Evolutionary conservation across 495 filamentous ascomycete species (phyloP).

Genomic region (Neurospora tetraspora): DNA sequence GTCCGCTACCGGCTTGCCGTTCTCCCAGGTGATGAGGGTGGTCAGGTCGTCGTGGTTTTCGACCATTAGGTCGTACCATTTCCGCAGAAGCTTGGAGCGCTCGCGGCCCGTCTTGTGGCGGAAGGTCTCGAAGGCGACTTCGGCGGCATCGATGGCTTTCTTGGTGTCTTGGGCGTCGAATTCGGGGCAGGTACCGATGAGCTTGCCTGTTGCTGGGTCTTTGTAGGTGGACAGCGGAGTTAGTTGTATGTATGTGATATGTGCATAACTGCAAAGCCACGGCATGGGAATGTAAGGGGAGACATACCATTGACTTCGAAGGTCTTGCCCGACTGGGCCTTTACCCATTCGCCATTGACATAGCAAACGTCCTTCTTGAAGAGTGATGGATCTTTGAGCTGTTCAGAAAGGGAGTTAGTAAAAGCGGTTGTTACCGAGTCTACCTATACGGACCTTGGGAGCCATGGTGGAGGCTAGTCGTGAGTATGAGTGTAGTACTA

Average conservation of each 20-base stretch:
- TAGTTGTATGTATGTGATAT: not conserved
- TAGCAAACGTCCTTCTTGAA: slow-evolving; percentile 71
- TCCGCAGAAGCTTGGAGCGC: slow-evolving; percentile 70
- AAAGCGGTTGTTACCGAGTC: not conserved
- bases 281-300: not conserved
- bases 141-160: slow-evolving; percentile 66
- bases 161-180: slow-evolving; percentile 66
- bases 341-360: slow-evolving; percentile 79
- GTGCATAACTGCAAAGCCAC: not conserved
- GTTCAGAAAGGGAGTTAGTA: not conserved
- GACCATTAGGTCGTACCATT: slow-evolving; percentile 84
- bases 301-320: slow-evolving; percentile 63
- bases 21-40: slow-evolving; percentile 79
- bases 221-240: not conserved
- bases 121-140: slow-evolving; percentile 65
- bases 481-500: slow-evolving; percentile 5
- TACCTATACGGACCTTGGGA: slow-evolving; percentile 27
- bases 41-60: slow-evolving; percentile 84
- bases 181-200: slow-evolving; percentile 78
- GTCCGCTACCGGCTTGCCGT: slow-evolving; percentile 65
- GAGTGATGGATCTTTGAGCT: slow-evolving; percentile 73
- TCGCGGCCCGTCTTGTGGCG: slow-evolving; percentile 67
- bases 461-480: slow-evolving; percentile 35
- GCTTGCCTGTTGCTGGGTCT: slow-evolving; percentile 73
- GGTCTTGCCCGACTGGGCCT: slow-evolving; percentile 62